phyloP scores from a whole-genome alignment of 208 protist genomes.

The Tritrichomonas foetus region DNA sequence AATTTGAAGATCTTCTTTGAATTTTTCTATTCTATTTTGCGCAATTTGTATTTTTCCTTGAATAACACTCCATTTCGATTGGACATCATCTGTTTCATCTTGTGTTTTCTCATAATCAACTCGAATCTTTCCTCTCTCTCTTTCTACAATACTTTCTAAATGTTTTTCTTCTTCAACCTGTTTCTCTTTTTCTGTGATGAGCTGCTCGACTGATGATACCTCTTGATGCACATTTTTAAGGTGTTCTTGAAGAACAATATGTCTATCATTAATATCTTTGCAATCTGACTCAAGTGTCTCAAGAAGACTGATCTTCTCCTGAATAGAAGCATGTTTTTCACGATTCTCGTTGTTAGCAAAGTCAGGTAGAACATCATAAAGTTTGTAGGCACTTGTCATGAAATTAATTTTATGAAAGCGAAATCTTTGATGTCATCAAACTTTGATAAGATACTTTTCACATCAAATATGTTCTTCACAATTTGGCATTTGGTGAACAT shows the following conservation, averaged over 20 bases:
- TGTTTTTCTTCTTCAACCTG: constrained; percentile 29
- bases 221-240: background rate
- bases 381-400: background rate
- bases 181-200: background rate
- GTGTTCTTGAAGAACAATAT: background rate
- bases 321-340: background rate
- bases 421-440: no score
- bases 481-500: no score
- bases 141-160: background rate
- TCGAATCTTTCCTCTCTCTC: background rate
- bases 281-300: background rate
- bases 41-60: background rate
- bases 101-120: background rate
- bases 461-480: no score
- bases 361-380: background rate
- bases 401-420: no score
- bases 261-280: background rate
- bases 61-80: background rate
- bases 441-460: no score
- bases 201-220: background rate
- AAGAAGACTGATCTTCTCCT: background rate
- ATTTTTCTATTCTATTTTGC: background rate
- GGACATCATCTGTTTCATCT: background rate
- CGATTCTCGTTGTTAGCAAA: constrained; percentile 36
- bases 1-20: background rate